These are phyloP conservation scores for Leccinum fallax DNA, from an alignment of 1,284 basidiomycete genomes.

Conservation along the genomic window DNA sequence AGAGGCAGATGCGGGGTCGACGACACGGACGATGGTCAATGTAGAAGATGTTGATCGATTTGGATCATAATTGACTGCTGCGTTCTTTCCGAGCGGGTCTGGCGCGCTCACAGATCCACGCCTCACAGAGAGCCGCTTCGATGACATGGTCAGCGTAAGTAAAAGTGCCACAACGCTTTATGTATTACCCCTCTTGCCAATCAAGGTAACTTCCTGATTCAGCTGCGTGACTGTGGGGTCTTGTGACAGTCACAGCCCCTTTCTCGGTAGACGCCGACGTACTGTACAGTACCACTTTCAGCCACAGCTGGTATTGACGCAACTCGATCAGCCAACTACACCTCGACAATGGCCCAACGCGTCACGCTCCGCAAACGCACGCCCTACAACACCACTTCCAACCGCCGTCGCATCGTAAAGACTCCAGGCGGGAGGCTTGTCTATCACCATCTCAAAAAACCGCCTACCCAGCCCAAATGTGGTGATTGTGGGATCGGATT, in stretches of 20 bases:
- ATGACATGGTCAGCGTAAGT: slow-evolving; percentile 17
- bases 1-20: slow-evolving; percentile 25
- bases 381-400: slow-evolving; percentile 98
- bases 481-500: slow-evolving; percentile 94
- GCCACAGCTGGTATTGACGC: slow-evolving; percentile 17
- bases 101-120: slow-evolving; percentile 66
- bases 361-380: slow-evolving; percentile 99
- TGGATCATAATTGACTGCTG: slow-evolving; percentile 53
- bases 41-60: slow-evolving; percentile 59
- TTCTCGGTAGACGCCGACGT: slow-evolving; percentile 20
- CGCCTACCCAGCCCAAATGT: slow-evolving; percentile 89
- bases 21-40: slow-evolving; percentile 73
- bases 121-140: slow-evolving; percentile 52
- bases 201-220: slow-evolving; percentile 11
- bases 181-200: not conserved
- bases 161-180: slow-evolving; percentile 4
- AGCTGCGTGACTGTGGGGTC: not conserved
- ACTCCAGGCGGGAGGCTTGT: slow-evolving; percentile 94
- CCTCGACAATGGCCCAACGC: slow-evolving; percentile 88
- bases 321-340: slow-evolving; percentile 1
- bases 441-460: slow-evolving; percentile 91
- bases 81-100: slow-evolving; percentile 64
- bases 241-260: not conserved
- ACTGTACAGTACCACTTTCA: slow-evolving; percentile 26
- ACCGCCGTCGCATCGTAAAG: slow-evolving; percentile 94